phyloP scores from a whole-genome alignment of 371 early-diverging fungal species.

The Circinella minor region DNA sequence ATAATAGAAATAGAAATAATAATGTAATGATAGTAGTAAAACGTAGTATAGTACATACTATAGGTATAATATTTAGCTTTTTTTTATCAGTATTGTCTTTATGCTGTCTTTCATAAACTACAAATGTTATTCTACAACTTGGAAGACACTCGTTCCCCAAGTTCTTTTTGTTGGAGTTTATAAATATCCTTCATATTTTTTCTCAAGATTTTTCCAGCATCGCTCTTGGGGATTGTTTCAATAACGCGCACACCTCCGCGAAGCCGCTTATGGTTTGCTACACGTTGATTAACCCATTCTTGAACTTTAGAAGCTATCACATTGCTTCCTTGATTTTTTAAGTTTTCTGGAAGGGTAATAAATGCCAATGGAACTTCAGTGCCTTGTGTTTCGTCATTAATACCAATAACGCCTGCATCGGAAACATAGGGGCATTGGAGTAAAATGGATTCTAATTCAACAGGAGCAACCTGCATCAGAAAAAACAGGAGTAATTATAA shows the following conservation, averaged over 20 bases:
- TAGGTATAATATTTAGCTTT: background rate
- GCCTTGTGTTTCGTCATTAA: constrained; percentile 51
- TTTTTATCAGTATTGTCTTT: background rate
- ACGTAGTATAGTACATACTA: background rate
- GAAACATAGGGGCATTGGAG: constrained; percentile 67
- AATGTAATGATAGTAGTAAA: too few relatives aligned
- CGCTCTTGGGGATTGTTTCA: constrained; percentile 73
- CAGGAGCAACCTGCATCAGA: constrained; percentile 18
- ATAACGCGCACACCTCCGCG: constrained; percentile 79
- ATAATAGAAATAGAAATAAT: too few relatives aligned
- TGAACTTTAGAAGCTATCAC: constrained; percentile 50
- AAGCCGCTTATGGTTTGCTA: constrained; percentile 73
- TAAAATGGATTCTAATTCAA: constrained; percentile 81
- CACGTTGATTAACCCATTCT: constrained; percentile 62
- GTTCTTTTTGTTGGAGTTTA: background rate
- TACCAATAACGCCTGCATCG: constrained; percentile 77
- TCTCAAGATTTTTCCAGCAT: constrained; percentile 82
- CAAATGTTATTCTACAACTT: background rate
- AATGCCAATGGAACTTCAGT: constrained; percentile 84
- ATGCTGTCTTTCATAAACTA: too few relatives aligned
- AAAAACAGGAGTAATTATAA: too few relatives aligned
- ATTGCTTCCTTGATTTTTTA: constrained; percentile 23
- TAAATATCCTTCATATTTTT: constrained; percentile 26
- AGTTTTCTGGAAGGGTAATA: constrained; percentile 54
- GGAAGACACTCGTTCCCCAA: background rate